Evolutionary conservation across 192 early-diverging fungal genomes (phyloP).

Genomic region (Umbelopsis ramanniana): DNA sequence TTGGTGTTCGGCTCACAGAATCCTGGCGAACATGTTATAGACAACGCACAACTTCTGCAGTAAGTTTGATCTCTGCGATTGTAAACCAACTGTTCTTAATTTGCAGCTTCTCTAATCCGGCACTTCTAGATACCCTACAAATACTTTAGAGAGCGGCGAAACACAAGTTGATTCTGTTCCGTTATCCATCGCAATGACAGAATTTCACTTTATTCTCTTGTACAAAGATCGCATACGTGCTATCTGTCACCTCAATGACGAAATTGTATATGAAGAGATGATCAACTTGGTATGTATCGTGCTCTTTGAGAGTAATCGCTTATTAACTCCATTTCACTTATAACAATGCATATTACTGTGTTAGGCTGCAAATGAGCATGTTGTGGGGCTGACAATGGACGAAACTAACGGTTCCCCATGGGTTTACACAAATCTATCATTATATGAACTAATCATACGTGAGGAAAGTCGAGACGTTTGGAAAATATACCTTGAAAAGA

Average conservation of each 20-base stretch:
- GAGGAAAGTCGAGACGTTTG: conserved; percentile 96
- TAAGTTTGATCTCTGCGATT: conserved; percentile 42
- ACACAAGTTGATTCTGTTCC: conserved; percentile 55
- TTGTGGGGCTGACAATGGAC: conserved; percentile 77
- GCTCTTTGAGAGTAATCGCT: too few species aligned
- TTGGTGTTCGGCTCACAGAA: conserved; percentile 77
- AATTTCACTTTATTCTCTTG: conserved; percentile 88
- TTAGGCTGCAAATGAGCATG: conserved; percentile 62
- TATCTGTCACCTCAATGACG: conserved; percentile 78
- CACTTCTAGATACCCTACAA: conserved; percentile 54
- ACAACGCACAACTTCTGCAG: conserved; percentile 81
- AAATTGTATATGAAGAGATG: conserved; percentile 82
- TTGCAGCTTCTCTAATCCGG: not conserved
- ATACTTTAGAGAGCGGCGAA: conserved; percentile 41
- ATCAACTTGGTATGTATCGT: conserved; percentile 65
- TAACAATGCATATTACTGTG: not conserved
- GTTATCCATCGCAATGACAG: conserved; percentile 78
- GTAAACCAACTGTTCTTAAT: not conserved
- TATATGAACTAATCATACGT: conserved; percentile 89
- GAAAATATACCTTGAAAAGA: conserved; percentile 83
- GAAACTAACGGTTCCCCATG: conserved; percentile 85
- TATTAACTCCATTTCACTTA: not conserved
- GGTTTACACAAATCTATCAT: conserved; percentile 81
- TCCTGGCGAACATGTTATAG: conserved; percentile 79
- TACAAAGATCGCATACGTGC: conserved; percentile 80